phyloP scores from a whole-genome alignment of 208 protist species.

The Crithidia mellificae region DNA sequence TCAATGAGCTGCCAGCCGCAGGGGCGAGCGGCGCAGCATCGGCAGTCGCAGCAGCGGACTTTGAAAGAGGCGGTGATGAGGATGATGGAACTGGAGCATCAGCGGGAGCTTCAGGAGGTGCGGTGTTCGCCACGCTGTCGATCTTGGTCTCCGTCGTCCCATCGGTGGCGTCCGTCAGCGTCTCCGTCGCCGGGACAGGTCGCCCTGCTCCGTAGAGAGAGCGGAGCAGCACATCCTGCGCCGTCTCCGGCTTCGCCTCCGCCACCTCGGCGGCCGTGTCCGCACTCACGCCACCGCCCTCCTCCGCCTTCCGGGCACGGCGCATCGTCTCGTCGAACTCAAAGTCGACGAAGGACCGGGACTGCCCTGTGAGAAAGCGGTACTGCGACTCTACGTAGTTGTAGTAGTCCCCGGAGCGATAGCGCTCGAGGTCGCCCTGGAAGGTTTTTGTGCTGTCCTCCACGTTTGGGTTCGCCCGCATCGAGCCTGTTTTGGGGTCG shows the following conservation, averaged over 20 bases:
- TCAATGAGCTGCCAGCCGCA: background rate
- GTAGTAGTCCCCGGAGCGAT: constrained; percentile 75
- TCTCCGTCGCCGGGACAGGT: too few relatives aligned
- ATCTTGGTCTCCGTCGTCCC: background rate
- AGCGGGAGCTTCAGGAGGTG: too few relatives aligned
- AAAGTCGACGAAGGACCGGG: constrained; percentile 84
- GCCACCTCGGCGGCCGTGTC: too few relatives aligned
- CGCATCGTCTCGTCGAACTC: constrained; percentile 66
- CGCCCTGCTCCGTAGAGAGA: constrained; percentile 54
- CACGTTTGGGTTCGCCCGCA: constrained; percentile 87
- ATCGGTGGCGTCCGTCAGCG: too few relatives aligned
- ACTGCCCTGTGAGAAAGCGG: constrained; percentile 79
- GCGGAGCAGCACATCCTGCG: constrained; percentile 48
- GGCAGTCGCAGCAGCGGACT: background rate
- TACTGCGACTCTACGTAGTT: constrained; percentile 81
- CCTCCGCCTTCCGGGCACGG: constrained; percentile 9
- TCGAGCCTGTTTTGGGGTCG: constrained; percentile 84
- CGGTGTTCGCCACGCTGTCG: too few relatives aligned
- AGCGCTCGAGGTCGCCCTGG: constrained; percentile 78
- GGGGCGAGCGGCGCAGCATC: background rate
- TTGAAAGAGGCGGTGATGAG: background rate
- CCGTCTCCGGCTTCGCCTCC: constrained; percentile 18
- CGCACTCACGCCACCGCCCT: background rate
- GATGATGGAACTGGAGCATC: too few relatives aligned
- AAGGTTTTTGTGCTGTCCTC: constrained; percentile 62